Percentiles rank a stretch among this genome's conserved stretches.
phyloP scores from a whole-genome alignment of 495 filamentous ascomycete genomes.

The Talaromyces borbonicus region DNA sequence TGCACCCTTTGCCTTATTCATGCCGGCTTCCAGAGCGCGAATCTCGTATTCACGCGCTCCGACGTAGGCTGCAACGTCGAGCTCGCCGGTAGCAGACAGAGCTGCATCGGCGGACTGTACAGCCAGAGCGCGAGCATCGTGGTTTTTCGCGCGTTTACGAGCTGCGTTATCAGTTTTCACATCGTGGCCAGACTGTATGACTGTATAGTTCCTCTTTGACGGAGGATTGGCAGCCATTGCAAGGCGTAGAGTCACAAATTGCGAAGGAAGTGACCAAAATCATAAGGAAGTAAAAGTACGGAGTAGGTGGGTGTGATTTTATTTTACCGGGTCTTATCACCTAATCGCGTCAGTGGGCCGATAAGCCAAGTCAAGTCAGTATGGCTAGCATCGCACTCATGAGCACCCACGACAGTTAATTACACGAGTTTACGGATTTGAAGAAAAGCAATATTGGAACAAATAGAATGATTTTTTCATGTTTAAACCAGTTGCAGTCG shows the following conservation, averaged over 20 bases:
- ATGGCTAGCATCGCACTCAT: too few species aligned
- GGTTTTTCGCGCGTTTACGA: conserved; percentile 55
- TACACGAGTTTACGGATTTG: too few species aligned
- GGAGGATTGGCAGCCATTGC: conserved; percentile 25
- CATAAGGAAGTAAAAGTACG: too few species aligned
- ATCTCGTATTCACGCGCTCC: conserved; percentile 82
- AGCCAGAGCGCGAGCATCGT: conserved; percentile 62
- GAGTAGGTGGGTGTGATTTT: neutral
- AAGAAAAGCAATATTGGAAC: too few species aligned
- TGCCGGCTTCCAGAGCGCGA: conserved; percentile 66
- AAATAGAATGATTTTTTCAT: neutral
- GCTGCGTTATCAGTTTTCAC: conserved; percentile 20
- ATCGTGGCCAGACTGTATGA: conserved; percentile 6
- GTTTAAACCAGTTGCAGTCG: neutral
- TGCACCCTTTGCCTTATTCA: conserved; percentile 58
- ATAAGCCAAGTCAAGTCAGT: too few species aligned
- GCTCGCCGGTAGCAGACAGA: conserved; percentile 61
- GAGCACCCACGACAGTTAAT: too few species aligned
- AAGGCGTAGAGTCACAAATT: neutral
- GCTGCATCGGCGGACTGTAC: conserved; percentile 61
- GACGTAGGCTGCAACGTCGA: conserved; percentile 75
- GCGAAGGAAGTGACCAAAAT: too few species aligned
- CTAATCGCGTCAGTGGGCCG: neutral
- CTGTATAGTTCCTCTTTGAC: conserved; percentile 25
- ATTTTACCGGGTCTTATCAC: neutral